Evolutionary conservation across 2,329 filamentous ascomycete species (phyloP), one percentile per base, ranked within the genome.

Genomic region (Trichoderma hamatum): DNA sequence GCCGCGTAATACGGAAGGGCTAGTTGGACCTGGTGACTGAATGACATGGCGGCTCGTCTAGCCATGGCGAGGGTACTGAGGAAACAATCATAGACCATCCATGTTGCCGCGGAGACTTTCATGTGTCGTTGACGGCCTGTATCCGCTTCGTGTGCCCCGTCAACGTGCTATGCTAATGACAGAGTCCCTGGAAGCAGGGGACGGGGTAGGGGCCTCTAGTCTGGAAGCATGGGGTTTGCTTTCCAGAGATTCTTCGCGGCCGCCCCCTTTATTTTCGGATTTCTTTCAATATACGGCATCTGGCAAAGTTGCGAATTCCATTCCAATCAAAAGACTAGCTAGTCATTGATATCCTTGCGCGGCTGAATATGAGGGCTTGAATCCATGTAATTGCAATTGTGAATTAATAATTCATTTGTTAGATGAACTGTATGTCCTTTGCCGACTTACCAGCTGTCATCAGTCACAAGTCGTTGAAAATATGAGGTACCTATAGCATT

Each of bases 191-290:
- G 21, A 21, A 16, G 49, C 24, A 64, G 32, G 61, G 59, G 24
- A 13, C 32, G 30, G 49, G 61, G n/a, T 9, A 49, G 58, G 39
- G 26, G 46, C 7, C 21, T 55, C 26, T 64, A 64, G 49, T 51
- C 52, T 30, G 24, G 52, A 55, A 32, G n/a, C 61, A 39, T 51
- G 61, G 61, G 54, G 21, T 64, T 64, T 52, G 49, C 32, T 49
- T 24, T 43, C 32, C 7, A 21, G 32, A 55, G 34, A 55, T 64
- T 34, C 49, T 30, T 43, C 9, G 19, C 16, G 5, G 49, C 16
- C 43, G 60, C 43, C 61, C 61, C 61, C 24, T 30, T 43, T n/a
- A n/a, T n/a, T 36, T 21, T 61, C 14, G 26, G 39, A n/a, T 46
- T 14, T 21, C 34, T 43, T 39, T 6, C 6, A 61, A 43, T 39